A percentile compares a stretch with the other conserved stretches of the same genome.
phyloP scores from a whole-genome alignment of 2,329 filamentous ascomycete species.

The Xylariaceae sp. region DNA sequence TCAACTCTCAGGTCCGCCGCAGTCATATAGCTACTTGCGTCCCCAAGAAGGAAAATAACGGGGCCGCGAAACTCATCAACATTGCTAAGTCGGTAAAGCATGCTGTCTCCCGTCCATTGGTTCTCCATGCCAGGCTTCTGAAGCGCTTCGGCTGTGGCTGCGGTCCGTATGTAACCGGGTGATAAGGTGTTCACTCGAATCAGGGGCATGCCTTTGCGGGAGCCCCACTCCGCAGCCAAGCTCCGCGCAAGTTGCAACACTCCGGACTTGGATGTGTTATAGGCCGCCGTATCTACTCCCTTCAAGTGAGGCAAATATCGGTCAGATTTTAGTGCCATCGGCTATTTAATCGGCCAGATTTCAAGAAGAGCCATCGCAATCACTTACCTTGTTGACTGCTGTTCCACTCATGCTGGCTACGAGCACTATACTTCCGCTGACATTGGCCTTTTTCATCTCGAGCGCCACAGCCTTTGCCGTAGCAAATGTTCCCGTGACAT shows the following conservation, averaged over 20 bases:
- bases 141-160: constrained; percentile 36
- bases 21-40: constrained; percentile 44
- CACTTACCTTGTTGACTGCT: constrained; percentile 51
- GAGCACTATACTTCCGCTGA: constrained; percentile 50
- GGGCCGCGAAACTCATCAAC: constrained; percentile 42
- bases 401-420: constrained; percentile 55
- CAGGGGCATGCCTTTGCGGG: constrained; percentile 40
- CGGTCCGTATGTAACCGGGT: constrained; percentile 56
- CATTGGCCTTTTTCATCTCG: constrained; percentile 50
- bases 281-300: constrained; percentile 47
- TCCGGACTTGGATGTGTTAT: constrained; percentile 58
- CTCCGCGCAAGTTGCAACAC: constrained; percentile 54
- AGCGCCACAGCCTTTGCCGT: constrained; percentile 49
- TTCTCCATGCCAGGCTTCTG: constrained; percentile 34
- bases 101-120: constrained; percentile 37
- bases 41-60: constrained; percentile 40
- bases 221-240: constrained; percentile 56
- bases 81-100: constrained; percentile 38
- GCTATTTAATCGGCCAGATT: not conserved
- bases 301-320: constrained; percentile 1
- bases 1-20: constrained; percentile 43
- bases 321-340: not conserved
- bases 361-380: too few relatives aligned
- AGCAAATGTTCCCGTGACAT: constrained; percentile 53
- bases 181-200: constrained; percentile 58